phyloP scores from a whole-genome alignment of 2,329 filamentous ascomycete species.

The Emmonsia crescens region DNA sequence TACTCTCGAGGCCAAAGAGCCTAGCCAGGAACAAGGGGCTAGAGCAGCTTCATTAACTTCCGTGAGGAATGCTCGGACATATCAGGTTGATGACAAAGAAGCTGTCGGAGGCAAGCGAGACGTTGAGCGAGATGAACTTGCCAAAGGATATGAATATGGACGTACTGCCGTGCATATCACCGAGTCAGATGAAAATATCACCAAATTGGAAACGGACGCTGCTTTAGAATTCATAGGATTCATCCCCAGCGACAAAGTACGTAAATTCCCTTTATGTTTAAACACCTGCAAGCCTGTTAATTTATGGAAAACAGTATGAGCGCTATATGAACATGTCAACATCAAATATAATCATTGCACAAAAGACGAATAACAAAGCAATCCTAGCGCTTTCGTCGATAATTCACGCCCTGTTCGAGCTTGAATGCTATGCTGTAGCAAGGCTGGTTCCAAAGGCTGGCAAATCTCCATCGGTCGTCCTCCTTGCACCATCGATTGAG shows the following conservation, averaged over 20 bases:
- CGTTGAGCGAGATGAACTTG: constrained; percentile 68
- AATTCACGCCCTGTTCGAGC: constrained; percentile 74
- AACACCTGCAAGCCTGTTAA: neutral
- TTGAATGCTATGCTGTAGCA: constrained; percentile 76
- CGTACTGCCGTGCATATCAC: constrained; percentile 83
- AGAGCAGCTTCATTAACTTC: constrained; percentile 46
- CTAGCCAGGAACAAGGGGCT: constrained; percentile 20
- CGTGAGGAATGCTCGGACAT: constrained; percentile 68
- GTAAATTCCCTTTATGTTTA: constrained; percentile 9
- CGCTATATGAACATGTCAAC: constrained; percentile 78
- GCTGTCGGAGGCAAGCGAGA: constrained; percentile 70
- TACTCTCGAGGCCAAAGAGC: constrained; percentile 32
- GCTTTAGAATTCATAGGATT: constrained; percentile 80
- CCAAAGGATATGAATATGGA: constrained; percentile 92
- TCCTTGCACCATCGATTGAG: constrained; percentile 73
- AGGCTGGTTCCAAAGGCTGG: constrained; percentile 75
- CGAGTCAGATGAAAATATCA: constrained; percentile 75
- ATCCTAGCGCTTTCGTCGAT: constrained; percentile 78
- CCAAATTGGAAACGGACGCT: constrained; percentile 68
- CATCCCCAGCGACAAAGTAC: constrained; percentile 58
- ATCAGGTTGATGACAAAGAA: constrained; percentile 65
- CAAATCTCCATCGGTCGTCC: constrained; percentile 63
- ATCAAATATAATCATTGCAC: constrained; percentile 63
- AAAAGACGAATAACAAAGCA: constrained; percentile 69
- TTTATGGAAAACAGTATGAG: constrained; percentile 49